Evolutionary conservation across 352 stramenopile species (phyloP), one percentile per base, ranked within the genome.

Genomic region (Globisporangium heterothallicum): DNA sequence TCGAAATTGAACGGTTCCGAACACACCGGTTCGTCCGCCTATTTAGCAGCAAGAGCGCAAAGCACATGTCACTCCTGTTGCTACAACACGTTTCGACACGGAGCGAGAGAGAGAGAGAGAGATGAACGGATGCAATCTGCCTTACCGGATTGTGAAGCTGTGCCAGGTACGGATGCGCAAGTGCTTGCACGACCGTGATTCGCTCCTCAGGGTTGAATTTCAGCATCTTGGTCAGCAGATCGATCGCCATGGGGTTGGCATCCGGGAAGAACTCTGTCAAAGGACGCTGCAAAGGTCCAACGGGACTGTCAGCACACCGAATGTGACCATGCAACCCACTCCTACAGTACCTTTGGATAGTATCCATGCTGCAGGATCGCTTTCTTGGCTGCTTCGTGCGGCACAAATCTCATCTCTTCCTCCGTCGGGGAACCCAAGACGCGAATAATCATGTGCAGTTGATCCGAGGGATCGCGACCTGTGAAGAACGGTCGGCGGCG

Each of bases 331-430:
- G 8, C 13, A 16, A n/a, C n/a, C n/a, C n/a, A n/a, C n/a, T n/a
- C n/a, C n/a, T n/a, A n/a, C n/a, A 41, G n/a, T 50, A 91, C 80
- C 73, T 92, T 92, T 26, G 81, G 78, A 51, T 90, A 92, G 42
- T 83, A 92, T 12, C 81, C 81, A 49, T 92, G 78, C 63, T 92
- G 81, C 30, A 87, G 56, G 48, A 92, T 89, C 18, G 82, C 82
- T 53, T 85, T 86, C 59, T 84, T 88, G 25, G 82, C 82, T 9
- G 82, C 82, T 68, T 92, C 88, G 45, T 97, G 97, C 21, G 95
- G 97, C 13, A 99, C 94, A 64, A 99, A 99, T 49, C 87, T 86
- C 65, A 99, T 91, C 52, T 99, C 96, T 53, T 93, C 71, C 49
- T 98, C 86, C 0, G 77, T 85, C 8, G 97, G 92, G 27, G 96